These are phyloP conservation scores for Acer yangbiense DNA, from an alignment of 345 rosid species.

Conservation along the genomic window DNA sequence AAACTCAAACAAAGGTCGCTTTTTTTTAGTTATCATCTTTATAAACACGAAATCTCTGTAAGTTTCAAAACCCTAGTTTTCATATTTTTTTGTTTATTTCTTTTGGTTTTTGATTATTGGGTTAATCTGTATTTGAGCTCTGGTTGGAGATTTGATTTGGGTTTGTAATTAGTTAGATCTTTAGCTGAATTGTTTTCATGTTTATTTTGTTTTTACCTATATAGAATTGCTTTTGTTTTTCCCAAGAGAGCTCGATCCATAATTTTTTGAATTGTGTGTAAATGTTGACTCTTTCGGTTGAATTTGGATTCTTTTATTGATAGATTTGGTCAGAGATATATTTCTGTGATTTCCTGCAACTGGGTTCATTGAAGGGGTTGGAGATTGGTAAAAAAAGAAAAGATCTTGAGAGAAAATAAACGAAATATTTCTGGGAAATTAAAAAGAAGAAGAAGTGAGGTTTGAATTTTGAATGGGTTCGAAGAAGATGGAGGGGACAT, in stretches of 20 bases:
- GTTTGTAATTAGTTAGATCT: conserved; percentile 12
- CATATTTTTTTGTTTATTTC: too few relatives aligned
- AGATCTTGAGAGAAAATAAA: not conserved
- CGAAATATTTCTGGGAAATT: not conserved
- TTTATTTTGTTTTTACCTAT: not conserved
- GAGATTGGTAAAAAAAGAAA: not conserved
- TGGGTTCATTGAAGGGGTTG: conserved; percentile 4
- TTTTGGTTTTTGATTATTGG: not conserved
- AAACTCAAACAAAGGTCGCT: too few relatives aligned
- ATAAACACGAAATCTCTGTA: conserved; percentile 2
- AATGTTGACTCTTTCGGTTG: conserved; percentile 11
- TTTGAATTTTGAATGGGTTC: conserved; percentile 47
- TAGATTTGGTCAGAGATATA: not conserved
- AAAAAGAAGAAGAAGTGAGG: not conserved
- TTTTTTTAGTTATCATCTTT: too few relatives aligned
- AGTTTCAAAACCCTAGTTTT: conserved; percentile 15
- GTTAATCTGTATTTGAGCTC: not conserved
- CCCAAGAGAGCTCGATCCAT: conserved; percentile 28
- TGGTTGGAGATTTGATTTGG: not conserved
- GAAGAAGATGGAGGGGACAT: conserved; percentile 69
- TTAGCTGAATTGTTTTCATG: not conserved
- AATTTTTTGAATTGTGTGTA: conserved; percentile 17
- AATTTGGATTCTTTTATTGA: not conserved
- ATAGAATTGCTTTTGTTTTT: not conserved
- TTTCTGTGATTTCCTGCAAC: not conserved